phyloP scores from a whole-genome alignment of 1,284 basidiomycete species.

The Trametes hirsuta region DNA sequence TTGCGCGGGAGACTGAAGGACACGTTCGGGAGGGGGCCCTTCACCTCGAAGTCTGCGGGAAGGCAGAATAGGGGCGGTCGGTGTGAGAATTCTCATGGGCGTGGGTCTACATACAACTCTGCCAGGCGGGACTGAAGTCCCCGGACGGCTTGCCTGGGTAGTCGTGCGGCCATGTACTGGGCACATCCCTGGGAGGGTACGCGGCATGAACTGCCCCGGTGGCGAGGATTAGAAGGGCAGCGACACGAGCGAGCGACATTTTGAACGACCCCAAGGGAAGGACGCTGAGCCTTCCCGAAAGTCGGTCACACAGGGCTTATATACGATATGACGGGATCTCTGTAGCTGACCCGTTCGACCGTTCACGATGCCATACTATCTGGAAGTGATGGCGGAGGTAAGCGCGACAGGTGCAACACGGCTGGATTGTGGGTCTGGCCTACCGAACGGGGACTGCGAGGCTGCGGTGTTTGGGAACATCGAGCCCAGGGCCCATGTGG shows the following conservation, averaged over 20 bases:
- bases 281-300: not conserved
- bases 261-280: not conserved
- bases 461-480: not conserved
- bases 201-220: not conserved
- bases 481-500: not conserved
- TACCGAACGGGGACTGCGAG: not conserved
- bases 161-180: constrained; percentile 30
- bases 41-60: constrained; percentile 33
- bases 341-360: not conserved
- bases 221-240: not conserved
- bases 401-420: too few species aligned
- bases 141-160: constrained; percentile 57
- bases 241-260: constrained; percentile 1
- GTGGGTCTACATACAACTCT: constrained; percentile 50
- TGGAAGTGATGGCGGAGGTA: not conserved
- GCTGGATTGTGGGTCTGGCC: not conserved
- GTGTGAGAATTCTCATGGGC: not conserved
- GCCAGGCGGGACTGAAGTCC: constrained; percentile 63
- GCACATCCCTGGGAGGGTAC: constrained; percentile 8
- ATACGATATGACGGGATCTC: not conserved
- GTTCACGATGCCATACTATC: not conserved
- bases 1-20: constrained; percentile 58
- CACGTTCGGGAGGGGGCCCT: constrained; percentile 58
- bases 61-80: not conserved
- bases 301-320: not conserved